These are phyloP conservation scores for Gynandropsis gynandra DNA, from an alignment of 345 rosid species.

Conservation along the genomic window DNA sequence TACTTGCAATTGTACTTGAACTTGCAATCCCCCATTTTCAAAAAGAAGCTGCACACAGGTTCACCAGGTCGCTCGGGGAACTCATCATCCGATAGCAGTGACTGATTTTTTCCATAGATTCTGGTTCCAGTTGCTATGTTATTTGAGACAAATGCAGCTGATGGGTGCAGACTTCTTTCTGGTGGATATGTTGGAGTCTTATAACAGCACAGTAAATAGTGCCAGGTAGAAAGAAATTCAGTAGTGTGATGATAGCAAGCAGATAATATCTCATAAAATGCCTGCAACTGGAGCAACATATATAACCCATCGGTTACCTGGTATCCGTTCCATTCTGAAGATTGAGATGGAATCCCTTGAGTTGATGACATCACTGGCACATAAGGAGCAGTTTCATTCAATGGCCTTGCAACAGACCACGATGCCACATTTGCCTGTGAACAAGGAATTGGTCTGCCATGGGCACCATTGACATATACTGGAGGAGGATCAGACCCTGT, in stretches of 20 bases:
- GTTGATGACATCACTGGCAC: conserved; percentile 49
- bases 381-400: conserved; percentile 46
- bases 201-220: conserved; percentile 18
- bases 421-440: conserved; percentile 47
- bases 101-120: conserved; percentile 41
- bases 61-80: conserved; percentile 91
- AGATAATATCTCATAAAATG: background rate
- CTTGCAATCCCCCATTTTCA: conserved; percentile 89
- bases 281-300: background rate
- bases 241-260: background rate
- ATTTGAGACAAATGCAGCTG: conserved; percentile 38
- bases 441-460: conserved; percentile 37
- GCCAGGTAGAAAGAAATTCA: too few species aligned
- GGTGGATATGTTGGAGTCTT: conserved; percentile 52
- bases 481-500: conserved; percentile 44
- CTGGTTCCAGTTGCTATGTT: conserved; percentile 35
- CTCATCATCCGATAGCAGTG: conserved; percentile 49
- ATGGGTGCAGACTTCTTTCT: conserved; percentile 45
- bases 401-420: conserved; percentile 64
- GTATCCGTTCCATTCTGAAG: conserved; percentile 77
- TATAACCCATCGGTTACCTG: conserved; percentile 40
- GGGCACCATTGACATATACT: conserved; percentile 45
- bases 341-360: conserved; percentile 51
- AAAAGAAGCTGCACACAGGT: conserved; percentile 72
- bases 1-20: conserved; percentile 76